Base-by-base conservation (phyloP, 1,284 basidiomycete genomes). In the Golubevia pallescens region DNA sequence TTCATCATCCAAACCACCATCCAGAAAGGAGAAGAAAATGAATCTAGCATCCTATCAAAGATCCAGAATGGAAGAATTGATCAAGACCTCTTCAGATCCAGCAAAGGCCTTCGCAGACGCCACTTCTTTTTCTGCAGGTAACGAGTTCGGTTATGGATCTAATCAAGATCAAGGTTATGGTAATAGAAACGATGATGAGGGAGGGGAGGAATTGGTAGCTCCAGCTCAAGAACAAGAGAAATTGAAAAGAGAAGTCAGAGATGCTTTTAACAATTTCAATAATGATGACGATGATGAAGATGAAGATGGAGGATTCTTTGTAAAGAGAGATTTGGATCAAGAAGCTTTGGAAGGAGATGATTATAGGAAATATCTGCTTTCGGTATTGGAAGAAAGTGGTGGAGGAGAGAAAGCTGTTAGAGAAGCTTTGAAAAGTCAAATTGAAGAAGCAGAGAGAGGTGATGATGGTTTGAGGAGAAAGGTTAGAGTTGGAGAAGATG, bases 1-100 rank as follows among this genome's bases (percentile, higher is more conserved):
- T n/a, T n/a, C n/a, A n/a, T n/a, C 34, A 38, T 5, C 34, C 34
- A 38, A 38, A 5, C 34, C 34, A 4, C 3, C 3, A 38, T 38
- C 34, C 5, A 20, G 7, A 1, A 73, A 69, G 60, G 60, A 66
- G 13, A 84, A 81, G 63, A 77, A 77, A 48, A 58, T 85, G 23
- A 85, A 80, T 23, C 71, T 85, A 28, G 76, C 75, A 23, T 79
- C 81, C 64, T 84, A 84, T 65, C 82, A 85, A 68, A 66, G 82
- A 6, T 66, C 70, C 53, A 66, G 82, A 14, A 71, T 85, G 8
- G 66, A 77, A 62, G 82, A 84, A 38, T 67, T 81, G 59, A 81
- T 84, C 53, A 60, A 77, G 57, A 73, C 74, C 0, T 63, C 74
- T 10, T 65, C 68, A 7, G 80, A 83, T 42, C 80, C 82, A 3